Base-by-base conservation (phyloP, 192 early-diverging fungal genomes). In the Physocladia obscura region DNA sequence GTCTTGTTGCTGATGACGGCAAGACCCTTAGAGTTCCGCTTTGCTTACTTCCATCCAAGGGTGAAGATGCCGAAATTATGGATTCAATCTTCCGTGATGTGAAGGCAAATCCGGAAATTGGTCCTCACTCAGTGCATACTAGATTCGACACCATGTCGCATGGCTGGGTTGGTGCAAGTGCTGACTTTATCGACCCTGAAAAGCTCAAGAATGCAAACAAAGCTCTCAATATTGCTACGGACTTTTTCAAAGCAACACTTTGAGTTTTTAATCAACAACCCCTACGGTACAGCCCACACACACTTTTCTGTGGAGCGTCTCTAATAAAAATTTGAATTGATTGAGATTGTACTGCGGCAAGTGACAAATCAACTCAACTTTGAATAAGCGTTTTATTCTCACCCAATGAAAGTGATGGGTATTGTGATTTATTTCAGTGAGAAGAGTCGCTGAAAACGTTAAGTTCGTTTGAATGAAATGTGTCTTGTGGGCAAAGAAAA, bases 1-100 rank as follows among this genome's bases (percentile, higher is more conserved):
- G 11, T 76, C 78, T n/a, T 38, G 76, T 77, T 77, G 78, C 15
- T 57, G 44, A 21, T 68, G 64, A 49, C 38, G 49, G 71, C 1
- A 39, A 39, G 56, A n/a, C 52, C 15, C 54, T 61, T 1, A 5
- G 70, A 36, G 4, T 4, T 26, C 48, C 40, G 47, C 27, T 59
- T 37, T 52, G 51, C 48, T 1, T 50, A 19, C 31, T 32, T 8
- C 47, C 38, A 37, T 54, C 60, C 13, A 6, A 21, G 58, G 39
- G 48, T 59, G 59, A 40, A 37, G 56, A 62, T 47, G 69, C n/a
- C 8, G 26, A 30, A 34, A 15, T 62, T 19, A 36, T 48, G 62
- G 2, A 52, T 59, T 3, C 26, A 8, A 5, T 58, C 6, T 58
- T 26, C 8, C 6, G 5, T 5, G 30, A 34, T 8, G 34, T 58